Percentiles rank a stretch among this genome's conserved stretches.
Evolutionary conservation across 306 rosid species (phyloP).

Genomic region (Dicorynia guianensis): DNA sequence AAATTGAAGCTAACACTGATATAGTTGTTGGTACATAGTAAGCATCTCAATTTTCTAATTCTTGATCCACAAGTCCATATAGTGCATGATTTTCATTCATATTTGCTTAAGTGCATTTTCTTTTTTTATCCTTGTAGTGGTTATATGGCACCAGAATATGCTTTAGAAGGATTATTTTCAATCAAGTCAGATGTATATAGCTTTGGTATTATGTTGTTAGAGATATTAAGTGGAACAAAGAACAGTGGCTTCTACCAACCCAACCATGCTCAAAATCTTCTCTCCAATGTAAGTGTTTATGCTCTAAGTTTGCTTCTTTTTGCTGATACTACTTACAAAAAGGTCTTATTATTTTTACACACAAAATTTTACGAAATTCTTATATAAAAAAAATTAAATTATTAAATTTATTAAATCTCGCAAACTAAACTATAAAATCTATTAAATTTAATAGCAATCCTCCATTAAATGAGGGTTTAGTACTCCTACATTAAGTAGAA

Average conservation of each 20-base stretch:
- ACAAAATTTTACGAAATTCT: too few relatives aligned
- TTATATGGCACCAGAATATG: constrained; percentile 52
- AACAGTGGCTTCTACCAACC: background rate
- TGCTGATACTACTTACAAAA: background rate
- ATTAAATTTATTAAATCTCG: too few relatives aligned
- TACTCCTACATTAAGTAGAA: too few relatives aligned
- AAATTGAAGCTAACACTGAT: constrained; percentile 10
- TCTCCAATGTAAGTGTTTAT: constrained; percentile 18
- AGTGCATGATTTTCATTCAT: too few relatives aligned
- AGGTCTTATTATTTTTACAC: too few relatives aligned
- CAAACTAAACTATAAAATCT: too few relatives aligned
- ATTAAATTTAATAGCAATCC: too few relatives aligned
- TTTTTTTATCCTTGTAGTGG: constrained; percentile 5
- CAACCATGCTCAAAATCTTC: constrained; percentile 7
- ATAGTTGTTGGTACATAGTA: constrained; percentile 35
- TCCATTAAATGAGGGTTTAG: too few relatives aligned
- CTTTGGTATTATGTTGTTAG: constrained; percentile 45
- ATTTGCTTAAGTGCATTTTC: background rate
- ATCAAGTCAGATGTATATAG: constrained; percentile 41
- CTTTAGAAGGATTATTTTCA: constrained; percentile 29
- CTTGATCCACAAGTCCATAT: background rate
- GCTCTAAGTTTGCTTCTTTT: background rate
- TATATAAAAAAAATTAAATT: too few relatives aligned
- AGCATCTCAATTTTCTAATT: background rate
- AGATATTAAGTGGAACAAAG: constrained; percentile 30